These are phyloP conservation scores for Orbilia oligospora DNA, from an alignment of 2,329 filamentous ascomycete genomes.

Conservation along the genomic window DNA sequence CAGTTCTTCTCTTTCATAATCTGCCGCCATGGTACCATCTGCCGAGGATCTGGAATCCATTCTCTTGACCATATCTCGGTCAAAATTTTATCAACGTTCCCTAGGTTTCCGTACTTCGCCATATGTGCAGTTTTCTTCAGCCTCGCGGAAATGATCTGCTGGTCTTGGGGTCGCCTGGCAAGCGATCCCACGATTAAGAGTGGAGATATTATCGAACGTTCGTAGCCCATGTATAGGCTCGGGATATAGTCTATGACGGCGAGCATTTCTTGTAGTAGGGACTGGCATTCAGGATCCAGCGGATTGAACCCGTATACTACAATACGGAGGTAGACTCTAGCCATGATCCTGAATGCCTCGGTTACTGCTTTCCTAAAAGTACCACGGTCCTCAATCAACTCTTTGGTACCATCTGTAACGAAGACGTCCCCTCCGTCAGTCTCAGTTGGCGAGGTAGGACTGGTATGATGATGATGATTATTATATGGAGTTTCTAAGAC, in stretches of 20 bases:
- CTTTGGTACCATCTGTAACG: conserved; percentile 46
- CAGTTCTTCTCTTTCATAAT: conserved; percentile 58
- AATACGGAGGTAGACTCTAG: conserved; percentile 50
- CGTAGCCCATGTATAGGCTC: conserved; percentile 55
- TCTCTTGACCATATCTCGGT: conserved; percentile 49
- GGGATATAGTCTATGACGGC: conserved; percentile 56
- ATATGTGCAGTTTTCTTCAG: conserved; percentile 54
- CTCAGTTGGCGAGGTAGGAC: conserved; percentile 26
- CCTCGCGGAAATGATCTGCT: conserved; percentile 47
- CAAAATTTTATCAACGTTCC: conserved; percentile 59
- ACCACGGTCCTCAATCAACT: conserved; percentile 50
- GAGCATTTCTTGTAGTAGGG: conserved; percentile 44
- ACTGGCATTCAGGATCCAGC: conserved; percentile 23
- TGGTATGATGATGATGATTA: background rate
- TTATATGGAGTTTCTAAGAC: background rate
- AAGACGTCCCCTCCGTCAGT: conserved; percentile 40
- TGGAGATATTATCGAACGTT: conserved; percentile 58
- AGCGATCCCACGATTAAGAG: conserved; percentile 55
- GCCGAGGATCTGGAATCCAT: conserved; percentile 31
- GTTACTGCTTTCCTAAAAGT: conserved; percentile 57
- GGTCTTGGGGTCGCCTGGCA: conserved; percentile 28
- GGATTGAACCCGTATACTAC: conserved; percentile 56
- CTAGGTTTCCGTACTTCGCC: conserved; percentile 59
- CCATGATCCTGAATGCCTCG: conserved; percentile 57
- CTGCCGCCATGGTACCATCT: conserved; percentile 49